Conservation (phyloP, 1,139 yeast genomes). For the Keqinozyma sinolaborantium region DNA sequence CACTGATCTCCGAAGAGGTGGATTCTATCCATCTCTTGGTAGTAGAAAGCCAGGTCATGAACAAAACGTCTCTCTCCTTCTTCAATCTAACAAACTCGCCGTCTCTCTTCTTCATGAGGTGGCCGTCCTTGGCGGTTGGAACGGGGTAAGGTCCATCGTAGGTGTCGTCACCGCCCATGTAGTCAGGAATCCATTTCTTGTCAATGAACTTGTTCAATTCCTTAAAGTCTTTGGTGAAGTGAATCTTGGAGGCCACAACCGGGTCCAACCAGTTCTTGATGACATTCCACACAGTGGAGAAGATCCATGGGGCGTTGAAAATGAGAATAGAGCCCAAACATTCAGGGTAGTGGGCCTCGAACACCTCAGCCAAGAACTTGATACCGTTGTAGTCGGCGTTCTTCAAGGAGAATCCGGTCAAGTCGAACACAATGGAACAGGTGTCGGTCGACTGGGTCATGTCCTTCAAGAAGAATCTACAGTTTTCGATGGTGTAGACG, state of each 20-base stretch:
- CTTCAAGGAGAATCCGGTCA: conserved; percentile 58
- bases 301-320: conserved; percentile 87
- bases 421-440: conserved; percentile 40
- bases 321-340: conserved; percentile 67
- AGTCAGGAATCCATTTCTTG: conserved; percentile 31
- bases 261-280: conserved; percentile 76
- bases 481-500: conserved; percentile 38
- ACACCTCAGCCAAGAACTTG: conserved; percentile 68
- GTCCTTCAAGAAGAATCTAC: conserved; percentile 33
- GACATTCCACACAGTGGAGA: conserved; percentile 79
- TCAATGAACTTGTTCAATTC: conserved; percentile 34
- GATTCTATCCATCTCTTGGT: conserved; percentile 41
- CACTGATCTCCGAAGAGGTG: conserved; percentile 37
- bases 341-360: conserved; percentile 86
- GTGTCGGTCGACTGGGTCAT: conserved; percentile 33
- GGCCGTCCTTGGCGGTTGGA: conserved; percentile 26
- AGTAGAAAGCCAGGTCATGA: conserved; percentile 28
- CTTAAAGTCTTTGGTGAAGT: conserved; percentile 35
- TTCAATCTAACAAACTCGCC: conserved; percentile 21
- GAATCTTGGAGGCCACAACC: conserved; percentile 38
- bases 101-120: conserved; percentile 25
- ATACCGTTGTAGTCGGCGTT: conserved; percentile 83
- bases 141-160: conserved; percentile 23
- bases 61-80: conserved; percentile 30
- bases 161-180: conserved; percentile 37